These are phyloP conservation scores for Pisolithus microcarpus DNA, from an alignment of 768 basidiomycete species.

Conservation along the genomic window DNA sequence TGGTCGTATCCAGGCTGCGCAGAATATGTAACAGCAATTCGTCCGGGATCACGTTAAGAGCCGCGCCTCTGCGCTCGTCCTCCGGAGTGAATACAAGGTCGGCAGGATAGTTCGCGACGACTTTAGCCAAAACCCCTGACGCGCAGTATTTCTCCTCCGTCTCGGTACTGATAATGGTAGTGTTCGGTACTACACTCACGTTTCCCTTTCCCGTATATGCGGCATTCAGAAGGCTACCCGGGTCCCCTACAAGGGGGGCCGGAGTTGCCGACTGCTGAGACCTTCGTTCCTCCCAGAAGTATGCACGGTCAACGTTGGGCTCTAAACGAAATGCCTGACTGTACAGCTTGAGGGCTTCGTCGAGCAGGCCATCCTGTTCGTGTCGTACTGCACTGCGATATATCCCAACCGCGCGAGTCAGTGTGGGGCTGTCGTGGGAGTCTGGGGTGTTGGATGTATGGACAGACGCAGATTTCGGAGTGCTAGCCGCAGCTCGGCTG, in stretches of 20 bases:
- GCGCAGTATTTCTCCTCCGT: slow-evolving; percentile 4
- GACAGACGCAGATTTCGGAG: slow-evolving; percentile 2
- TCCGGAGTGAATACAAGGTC: slow-evolving; percentile 59
- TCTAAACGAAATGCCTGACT: slow-evolving; percentile 75
- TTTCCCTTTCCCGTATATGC: slow-evolving; percentile 69
- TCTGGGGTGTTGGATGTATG: slow-evolving; percentile 20
- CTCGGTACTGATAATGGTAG: slow-evolving; percentile 61
- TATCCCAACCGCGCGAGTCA: slow-evolving; percentile 49
- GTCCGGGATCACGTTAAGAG: slow-evolving; percentile 59
- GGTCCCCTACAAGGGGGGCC: slow-evolving; percentile 14
- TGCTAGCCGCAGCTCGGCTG: slow-evolving; percentile 7
- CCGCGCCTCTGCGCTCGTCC: slow-evolving; percentile 51
- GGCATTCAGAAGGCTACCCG: slow-evolving; percentile 57
- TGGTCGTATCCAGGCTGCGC: slow-evolving; percentile 53
- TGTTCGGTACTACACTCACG: slow-evolving; percentile 58
- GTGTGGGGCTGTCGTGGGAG: slow-evolving; percentile 26
- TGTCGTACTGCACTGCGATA: slow-evolving; percentile 66
- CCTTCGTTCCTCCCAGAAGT: slow-evolving; percentile 48
- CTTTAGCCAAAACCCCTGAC: slow-evolving; percentile 38
- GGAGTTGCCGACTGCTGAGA: slow-evolving; percentile 6
- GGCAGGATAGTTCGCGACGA: slow-evolving; percentile 44
- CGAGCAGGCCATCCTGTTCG: slow-evolving; percentile 69
- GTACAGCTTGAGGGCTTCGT: slow-evolving; percentile 71
- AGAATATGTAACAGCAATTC: slow-evolving; percentile 69
- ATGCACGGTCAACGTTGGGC: slow-evolving; percentile 66